Conservation (phyloP, 2,329 filamentous ascomycete genomes). For the Nemania sp. region DNA sequence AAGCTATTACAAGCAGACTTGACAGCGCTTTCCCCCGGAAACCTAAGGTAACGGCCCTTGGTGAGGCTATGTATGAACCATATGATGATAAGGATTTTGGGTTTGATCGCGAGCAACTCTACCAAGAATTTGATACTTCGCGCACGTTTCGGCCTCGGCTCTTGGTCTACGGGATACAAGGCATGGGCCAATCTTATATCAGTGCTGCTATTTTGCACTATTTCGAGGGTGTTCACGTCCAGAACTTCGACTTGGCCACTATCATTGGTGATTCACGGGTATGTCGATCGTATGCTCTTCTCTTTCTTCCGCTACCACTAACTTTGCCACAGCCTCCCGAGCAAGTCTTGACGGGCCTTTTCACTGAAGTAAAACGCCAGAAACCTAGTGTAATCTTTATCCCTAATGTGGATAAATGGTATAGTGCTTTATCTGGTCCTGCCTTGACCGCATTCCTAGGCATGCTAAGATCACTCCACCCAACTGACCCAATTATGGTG, state of each 20-base stretch:
- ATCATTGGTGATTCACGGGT: constrained; percentile 85
- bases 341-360: constrained; percentile 88
- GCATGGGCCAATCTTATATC: constrained; percentile 95
- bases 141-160: constrained; percentile 90
- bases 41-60: constrained; percentile 87
- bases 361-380: constrained; percentile 91
- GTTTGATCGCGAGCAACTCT: constrained; percentile 82
- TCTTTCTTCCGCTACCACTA: constrained; percentile 41
- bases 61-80: constrained; percentile 93
- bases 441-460: constrained; percentile 85
- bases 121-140: constrained; percentile 84
- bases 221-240: constrained; percentile 93
- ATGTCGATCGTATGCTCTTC: constrained; percentile 50
- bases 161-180: constrained; percentile 81
- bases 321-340: constrained; percentile 71
- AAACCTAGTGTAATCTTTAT: constrained; percentile 97
- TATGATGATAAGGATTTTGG: constrained; percentile 84
- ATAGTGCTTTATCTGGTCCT: constrained; percentile 69
- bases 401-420: constrained; percentile 91
- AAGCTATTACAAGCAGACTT: constrained; percentile 74
- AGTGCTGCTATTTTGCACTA: constrained; percentile 87
- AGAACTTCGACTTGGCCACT: constrained; percentile 91
- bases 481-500: constrained; percentile 89
- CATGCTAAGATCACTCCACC: constrained; percentile 83
- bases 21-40: constrained; percentile 84